Conservation (phyloP, 495 filamentous ascomycete species). For the Aspergillus sclerotioniger region DNA sequence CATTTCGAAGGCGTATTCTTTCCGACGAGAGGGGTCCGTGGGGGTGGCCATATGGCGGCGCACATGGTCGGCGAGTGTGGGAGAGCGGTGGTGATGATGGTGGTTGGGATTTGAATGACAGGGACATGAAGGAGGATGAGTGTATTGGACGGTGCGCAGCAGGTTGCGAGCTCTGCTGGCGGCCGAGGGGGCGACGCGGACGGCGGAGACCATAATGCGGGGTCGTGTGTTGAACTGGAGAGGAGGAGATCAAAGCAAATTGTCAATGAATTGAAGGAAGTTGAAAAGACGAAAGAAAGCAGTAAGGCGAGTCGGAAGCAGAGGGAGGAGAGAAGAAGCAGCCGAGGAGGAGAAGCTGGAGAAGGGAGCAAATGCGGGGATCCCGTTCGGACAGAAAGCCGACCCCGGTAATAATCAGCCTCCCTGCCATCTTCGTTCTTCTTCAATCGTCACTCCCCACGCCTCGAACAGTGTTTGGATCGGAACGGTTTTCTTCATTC, state of each 20-base stretch:
- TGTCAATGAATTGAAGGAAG: no score
- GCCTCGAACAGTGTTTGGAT: no score
- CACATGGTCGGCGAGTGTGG: constrained; percentile 53
- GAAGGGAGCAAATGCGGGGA: not conserved
- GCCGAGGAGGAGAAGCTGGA: not conserved
- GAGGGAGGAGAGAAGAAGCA: not conserved
- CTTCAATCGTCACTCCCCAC: no score
- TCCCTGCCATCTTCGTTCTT: no score
- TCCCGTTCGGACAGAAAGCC: not conserved
- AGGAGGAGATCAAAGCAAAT: not conserved
- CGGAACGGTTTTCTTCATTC: no score
- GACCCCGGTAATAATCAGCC: not conserved
- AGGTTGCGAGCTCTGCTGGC: constrained; percentile 77
- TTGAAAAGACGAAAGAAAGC: no score
- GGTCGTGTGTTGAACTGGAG: not conserved
- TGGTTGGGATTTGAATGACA: constrained; percentile 85
- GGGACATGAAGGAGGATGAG: constrained; percentile 85
- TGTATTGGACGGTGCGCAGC: constrained; percentile 83
- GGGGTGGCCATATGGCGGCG: constrained; percentile 70
- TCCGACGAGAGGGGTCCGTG: constrained; percentile 65
- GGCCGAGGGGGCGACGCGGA: constrained; percentile 64
- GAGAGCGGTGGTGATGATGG: constrained; percentile 59
- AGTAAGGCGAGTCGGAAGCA: not conserved
- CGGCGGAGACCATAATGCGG: constrained; percentile 46
- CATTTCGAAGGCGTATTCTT: constrained; percentile 99